Percentiles rank a stretch among this genome's conserved stretches.
Evolutionary conservation across 768 basidiomycete genomes (phyloP).

Genomic region (Cyclocybe aegerita): DNA sequence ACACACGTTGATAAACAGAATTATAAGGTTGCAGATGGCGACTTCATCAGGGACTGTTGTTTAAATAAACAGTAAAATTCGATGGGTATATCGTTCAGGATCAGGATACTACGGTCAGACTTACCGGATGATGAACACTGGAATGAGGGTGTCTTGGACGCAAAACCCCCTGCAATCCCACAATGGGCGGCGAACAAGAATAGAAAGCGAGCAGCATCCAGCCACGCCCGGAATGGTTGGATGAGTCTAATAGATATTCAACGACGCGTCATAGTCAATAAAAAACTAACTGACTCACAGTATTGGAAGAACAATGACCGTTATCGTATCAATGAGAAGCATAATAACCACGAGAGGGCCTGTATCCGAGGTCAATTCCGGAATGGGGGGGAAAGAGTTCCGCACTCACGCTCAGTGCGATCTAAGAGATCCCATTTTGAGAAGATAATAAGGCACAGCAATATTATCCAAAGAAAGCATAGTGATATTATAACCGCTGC

Average conservation of each 20-base stretch:
- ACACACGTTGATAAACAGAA: constrained; percentile 18
- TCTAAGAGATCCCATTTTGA: constrained; percentile 25
- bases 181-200: constrained; percentile 23
- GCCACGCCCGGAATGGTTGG: constrained; percentile 27
- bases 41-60: constrained; percentile 16
- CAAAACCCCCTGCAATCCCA: constrained; percentile 25
- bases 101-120: not conserved
- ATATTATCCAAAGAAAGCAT: constrained; percentile 26
- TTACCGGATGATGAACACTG: constrained; percentile 19
- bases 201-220: constrained; percentile 27
- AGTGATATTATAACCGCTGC: constrained; percentile 15
- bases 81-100: not conserved
- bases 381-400: not conserved
- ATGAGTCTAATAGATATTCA: constrained; percentile 14
- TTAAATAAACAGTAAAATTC: not conserved
- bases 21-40: constrained; percentile 19
- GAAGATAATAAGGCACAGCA: constrained; percentile 25
- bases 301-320: constrained; percentile 25
- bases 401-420: constrained; percentile 23
- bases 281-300: constrained; percentile 18
- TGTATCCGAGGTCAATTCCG: not conserved
- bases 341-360: constrained; percentile 27
- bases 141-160: constrained; percentile 19
- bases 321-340: constrained; percentile 24
- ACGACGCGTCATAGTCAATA: not conserved